Base-by-base conservation (phyloP, 768 basidiomycete genomes). In the Tylopilus intermedius region DNA sequence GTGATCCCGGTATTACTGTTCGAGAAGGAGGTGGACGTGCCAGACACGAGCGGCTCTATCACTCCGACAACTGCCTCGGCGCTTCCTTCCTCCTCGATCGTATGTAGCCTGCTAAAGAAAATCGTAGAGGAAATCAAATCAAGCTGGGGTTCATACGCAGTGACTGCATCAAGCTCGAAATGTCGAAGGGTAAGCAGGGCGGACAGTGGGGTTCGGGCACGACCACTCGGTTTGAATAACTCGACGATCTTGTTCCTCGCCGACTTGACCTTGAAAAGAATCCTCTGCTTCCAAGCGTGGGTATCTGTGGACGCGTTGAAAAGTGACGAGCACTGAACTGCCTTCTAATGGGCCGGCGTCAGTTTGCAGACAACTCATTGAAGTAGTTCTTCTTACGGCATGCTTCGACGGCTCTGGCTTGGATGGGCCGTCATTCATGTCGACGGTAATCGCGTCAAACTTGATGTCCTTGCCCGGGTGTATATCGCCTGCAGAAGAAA, bases 161-260 rank as follows among this genome's bases (percentile, higher is more conserved):
- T 11, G 39, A 32, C 14, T 4, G 15, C 39, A 18, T 47, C 4
- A 9, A 33, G 13, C 35, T 35, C 22, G 27, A 6, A 14, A 44
- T 38, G 33, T n/a, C 33, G 45, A 35, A 41, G 13, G 26, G 41
- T 42, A 29, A 27, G 29, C n/a, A 21, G n/a, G 30, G 33, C 8
- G 22, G 37, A 24, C 29, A 35, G 4, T 10, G 33, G 0, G 15
- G 33, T 10, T 14, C 11, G 35, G 40, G 14, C 29, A 29, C 45
- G 50, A 37, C 38, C 11, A 18, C 42, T 32, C 13, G 33, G 35
- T 48, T 47, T 62, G 48, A 66, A 62, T 32, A 64, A 41, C 45
- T 49, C 60, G 40, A 35, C 13, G 21, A 64, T 50, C 33, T 15
- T 56, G 26, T 41, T 49, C 54, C 55, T 64, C 40, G 49, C 55